phyloP scores from a whole-genome alignment of 495 filamentous ascomycete species.

The Rostrohypoxylon terebratum region DNA sequence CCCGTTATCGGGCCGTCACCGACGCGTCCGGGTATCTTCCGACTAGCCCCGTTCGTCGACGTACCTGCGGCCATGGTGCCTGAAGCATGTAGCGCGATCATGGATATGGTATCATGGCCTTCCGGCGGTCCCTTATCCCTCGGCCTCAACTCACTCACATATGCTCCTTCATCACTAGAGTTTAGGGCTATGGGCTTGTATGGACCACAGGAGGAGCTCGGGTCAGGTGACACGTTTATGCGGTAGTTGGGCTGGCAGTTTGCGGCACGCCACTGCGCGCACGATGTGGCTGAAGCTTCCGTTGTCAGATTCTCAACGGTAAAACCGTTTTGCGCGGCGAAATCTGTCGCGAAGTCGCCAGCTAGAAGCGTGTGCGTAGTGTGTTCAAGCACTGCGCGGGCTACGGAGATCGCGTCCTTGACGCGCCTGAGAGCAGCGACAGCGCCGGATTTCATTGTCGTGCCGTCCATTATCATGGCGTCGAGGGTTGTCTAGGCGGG shows the following conservation, averaged over 20 bases:
- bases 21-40: slow-evolving; percentile 62
- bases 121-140: slow-evolving; percentile 5
- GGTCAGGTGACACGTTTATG: slow-evolving; percentile 54
- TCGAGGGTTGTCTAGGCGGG: slow-evolving; percentile 56
- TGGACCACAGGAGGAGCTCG: slow-evolving; percentile 54
- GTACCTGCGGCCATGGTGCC: slow-evolving; percentile 62
- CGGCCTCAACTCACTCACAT: background rate
- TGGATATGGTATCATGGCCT: slow-evolving; percentile 62
- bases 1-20: slow-evolving; percentile 63
- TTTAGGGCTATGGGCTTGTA: slow-evolving; percentile 47
- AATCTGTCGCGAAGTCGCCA: slow-evolving; percentile 59
- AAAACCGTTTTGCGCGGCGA: slow-evolving; percentile 60
- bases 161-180: slow-evolving; percentile 4
- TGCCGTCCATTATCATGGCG: slow-evolving; percentile 61
- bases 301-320: slow-evolving; percentile 54
- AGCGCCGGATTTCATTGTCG: slow-evolving; percentile 58
- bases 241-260: slow-evolving; percentile 58
- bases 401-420: slow-evolving; percentile 57
- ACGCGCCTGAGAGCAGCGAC: slow-evolving; percentile 60
- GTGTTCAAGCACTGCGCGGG: slow-evolving; percentile 58
- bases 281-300: slow-evolving; percentile 48
- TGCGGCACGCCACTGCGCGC: slow-evolving; percentile 53
- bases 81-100: slow-evolving; percentile 54
- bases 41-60: slow-evolving; percentile 61
- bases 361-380: slow-evolving; percentile 60